Evolutionary conservation across 1,284 basidiomycete genomes (phyloP), one percentile per base, ranked within the genome.

Genomic region (Sanguinoderma infundibulare): DNA sequence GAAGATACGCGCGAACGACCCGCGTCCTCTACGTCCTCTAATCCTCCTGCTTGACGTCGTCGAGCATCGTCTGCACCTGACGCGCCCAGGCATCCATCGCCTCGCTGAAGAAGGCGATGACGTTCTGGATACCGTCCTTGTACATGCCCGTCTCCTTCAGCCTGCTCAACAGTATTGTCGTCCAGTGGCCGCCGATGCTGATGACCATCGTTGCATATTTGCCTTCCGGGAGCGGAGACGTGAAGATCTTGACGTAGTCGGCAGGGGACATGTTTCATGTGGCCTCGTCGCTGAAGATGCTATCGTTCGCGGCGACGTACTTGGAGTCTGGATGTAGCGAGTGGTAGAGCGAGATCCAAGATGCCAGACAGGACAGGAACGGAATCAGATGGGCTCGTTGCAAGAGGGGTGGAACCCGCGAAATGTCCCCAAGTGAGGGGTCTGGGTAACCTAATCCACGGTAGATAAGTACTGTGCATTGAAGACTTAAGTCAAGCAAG

Each of bases 111-210:
- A 89, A 83, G 24, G 74, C 71, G 39, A 87, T 69, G 22, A 89
- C 79, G 17, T 77, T 77, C 14, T 80, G 77, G 59, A 87, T 84
- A 0, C 86, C 87, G 40, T 77, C 72, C 0, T 74, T 72, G 10
- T 72, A 70, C 20, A 73, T 72, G 0, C 64, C 67, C 20, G 78
- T 74, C 53, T 83, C 74, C 2, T 73, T 72, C 60, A 83, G 81
- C 4, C 81, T 86, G 9, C 72, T 69, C 69, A 89, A 80, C 34
- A 85, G 70, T 1, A 78, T 82, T 7, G 83, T 83, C 2, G 85
- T 88, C 87, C 87, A 90, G 69, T 90, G 87, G 1, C 87, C 87
- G 5, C 75, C 87, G 0, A 87, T 89, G 73, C 80, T 86, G 28
- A 83, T 79, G 60, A 90, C 68, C 69, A 90, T 74, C 12, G 85